Percentiles rank a stretch among this genome's conserved stretches.
phyloP scores from a whole-genome alignment of 2,329 filamentous ascomycete species.

The Hypoxylon sp. region DNA sequence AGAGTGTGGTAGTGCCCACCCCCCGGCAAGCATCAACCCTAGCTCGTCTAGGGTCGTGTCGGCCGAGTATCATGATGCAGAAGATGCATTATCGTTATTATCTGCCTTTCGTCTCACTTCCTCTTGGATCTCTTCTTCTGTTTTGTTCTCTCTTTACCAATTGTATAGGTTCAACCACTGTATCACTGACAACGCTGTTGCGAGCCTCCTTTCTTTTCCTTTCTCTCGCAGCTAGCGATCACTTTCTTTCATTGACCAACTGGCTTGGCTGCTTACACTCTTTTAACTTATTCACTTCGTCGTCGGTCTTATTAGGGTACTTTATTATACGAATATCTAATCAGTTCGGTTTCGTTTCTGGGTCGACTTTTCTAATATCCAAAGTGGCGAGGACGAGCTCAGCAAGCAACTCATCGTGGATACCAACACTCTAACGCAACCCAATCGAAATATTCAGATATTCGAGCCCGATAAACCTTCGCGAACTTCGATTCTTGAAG shows the following conservation, averaged over 20 bases:
- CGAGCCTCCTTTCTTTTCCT: conserved; percentile 51
- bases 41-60: conserved; percentile 49
- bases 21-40: conserved; percentile 48
- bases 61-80: conserved; percentile 48
- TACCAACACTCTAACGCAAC: conserved; percentile 30
- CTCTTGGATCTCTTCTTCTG: conserved; percentile 49
- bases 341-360: conserved; percentile 42
- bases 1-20: conserved; percentile 45
- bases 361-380: conserved; percentile 37
- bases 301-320: conserved; percentile 51
- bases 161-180: conserved; percentile 40
- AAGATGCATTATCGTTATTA: conserved; percentile 52
- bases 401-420: conserved; percentile 25
- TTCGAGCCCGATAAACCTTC: conserved; percentile 29
- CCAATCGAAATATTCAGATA: conserved; percentile 30
- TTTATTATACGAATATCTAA: conserved; percentile 43
- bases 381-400: conserved; percentile 37
- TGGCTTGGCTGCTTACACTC: conserved; percentile 67
- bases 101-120: conserved; percentile 47
- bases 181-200: conserved; percentile 46
- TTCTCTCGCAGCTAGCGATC: conserved; percentile 54
- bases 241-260: conserved; percentile 58
- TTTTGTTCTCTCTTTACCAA: conserved; percentile 53
- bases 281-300: conserved; percentile 53
- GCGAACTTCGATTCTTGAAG: conserved; percentile 54